phyloP scores from a whole-genome alignment of 768 basidiomycete genomes.

The Saitozyma podzolica region DNA sequence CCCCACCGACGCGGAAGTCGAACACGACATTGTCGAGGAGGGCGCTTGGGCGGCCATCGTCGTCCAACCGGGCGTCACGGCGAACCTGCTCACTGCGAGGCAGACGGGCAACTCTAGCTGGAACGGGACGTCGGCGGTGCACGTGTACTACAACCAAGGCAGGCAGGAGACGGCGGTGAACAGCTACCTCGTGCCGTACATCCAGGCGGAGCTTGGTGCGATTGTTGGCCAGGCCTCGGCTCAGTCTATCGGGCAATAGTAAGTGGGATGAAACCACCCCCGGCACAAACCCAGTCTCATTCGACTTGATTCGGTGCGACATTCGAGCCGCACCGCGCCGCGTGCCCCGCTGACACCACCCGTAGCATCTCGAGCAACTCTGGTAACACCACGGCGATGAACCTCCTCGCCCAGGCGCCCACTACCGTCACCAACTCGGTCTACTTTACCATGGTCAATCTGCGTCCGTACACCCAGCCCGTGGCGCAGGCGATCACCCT shows the following conservation, averaged over 20 bases:
- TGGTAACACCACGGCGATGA: constrained; percentile 55
- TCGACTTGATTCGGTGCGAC: neutral
- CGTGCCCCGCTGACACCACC: neutral
- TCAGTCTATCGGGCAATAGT: constrained; percentile 38
- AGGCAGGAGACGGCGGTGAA: constrained; percentile 56
- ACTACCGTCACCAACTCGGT: constrained; percentile 53
- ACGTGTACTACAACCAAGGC: constrained; percentile 57
- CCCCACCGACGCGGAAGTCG: constrained; percentile 48
- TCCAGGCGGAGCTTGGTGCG: constrained; percentile 29
- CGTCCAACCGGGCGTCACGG: constrained; percentile 55
- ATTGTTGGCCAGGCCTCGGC: constrained; percentile 30
- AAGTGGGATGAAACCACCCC: neutral
- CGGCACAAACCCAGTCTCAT: too few species aligned
- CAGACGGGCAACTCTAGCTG: constrained; percentile 54
- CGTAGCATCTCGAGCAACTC: constrained; percentile 1
- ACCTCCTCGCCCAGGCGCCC: constrained; percentile 54
- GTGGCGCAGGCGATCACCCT: constrained; percentile 57
- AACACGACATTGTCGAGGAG: constrained; percentile 53
- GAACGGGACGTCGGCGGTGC: constrained; percentile 52
- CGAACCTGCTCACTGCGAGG: constrained; percentile 50
- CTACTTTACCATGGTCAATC: constrained; percentile 52
- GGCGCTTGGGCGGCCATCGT: constrained; percentile 57
- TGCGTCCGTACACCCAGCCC: constrained; percentile 54
- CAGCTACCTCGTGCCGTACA: constrained; percentile 55
- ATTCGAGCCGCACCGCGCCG: neutral